Conservation (phyloP, 805 yeast genomes). For the Yamadazyma takamatsuzukensis region DNA sequence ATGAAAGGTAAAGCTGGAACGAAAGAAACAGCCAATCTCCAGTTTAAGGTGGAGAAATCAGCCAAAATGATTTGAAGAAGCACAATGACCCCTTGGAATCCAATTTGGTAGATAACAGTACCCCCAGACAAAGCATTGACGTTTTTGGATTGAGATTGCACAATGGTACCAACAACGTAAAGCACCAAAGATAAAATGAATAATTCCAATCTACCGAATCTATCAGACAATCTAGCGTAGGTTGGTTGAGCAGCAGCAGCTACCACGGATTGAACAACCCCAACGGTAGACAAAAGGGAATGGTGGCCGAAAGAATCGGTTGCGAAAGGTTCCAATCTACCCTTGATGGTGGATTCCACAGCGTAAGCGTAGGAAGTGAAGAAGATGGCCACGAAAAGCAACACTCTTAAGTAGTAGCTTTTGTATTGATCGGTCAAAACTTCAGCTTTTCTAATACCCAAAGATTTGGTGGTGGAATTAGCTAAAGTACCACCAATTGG, state of each 20-base stretch:
- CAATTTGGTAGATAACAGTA: conserved; percentile 44
- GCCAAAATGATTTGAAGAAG: conserved; percentile 56
- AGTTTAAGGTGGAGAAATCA: conserved; percentile 64
- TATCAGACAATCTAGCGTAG: conserved; percentile 61
- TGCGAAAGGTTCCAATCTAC: conserved; percentile 45
- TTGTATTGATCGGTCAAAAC: conserved; percentile 47
- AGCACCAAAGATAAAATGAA: conserved; percentile 47
- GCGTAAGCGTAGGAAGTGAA: conserved; percentile 54
- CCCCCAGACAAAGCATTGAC: conserved; percentile 63
- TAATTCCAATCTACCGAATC: conserved; percentile 61
- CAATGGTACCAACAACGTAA: conserved; percentile 60
- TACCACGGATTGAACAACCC: conserved; percentile 54
- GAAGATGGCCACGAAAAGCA: conserved; percentile 48
- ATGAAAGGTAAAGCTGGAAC: conserved; percentile 70
- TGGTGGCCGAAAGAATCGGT: conserved; percentile 51
- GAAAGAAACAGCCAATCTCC: conserved; percentile 66
- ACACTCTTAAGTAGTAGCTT: conserved; percentile 28
- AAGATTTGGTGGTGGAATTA: conserved; percentile 21
- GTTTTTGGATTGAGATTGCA: conserved; percentile 57
- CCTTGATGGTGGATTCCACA: conserved; percentile 11
- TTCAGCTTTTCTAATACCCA: conserved; percentile 58
- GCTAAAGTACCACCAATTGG: conserved; percentile 10
- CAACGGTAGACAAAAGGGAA: conserved; percentile 55
- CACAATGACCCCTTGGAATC: conserved; percentile 63
- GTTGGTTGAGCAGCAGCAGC: conserved; percentile 67